Percentiles rank a stretch among this genome's conserved stretches.
Evolutionary conservation across 208 protist species (phyloP).

Genomic region (Leptomonas seymouri): DNA sequence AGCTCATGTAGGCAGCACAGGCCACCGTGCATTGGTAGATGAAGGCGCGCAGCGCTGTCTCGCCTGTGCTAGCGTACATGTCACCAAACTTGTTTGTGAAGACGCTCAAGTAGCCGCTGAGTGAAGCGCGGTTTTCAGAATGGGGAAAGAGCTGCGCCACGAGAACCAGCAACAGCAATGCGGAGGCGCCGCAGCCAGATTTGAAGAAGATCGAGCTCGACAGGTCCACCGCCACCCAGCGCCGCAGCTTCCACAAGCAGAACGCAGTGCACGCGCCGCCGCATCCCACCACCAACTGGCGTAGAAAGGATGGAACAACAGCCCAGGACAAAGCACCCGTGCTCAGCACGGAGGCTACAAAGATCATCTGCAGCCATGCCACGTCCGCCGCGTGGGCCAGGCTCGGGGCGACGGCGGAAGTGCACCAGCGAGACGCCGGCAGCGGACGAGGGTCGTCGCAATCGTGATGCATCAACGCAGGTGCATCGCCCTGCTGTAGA

Average conservation of each 20-base stretch:
- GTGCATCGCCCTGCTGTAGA: background rate
- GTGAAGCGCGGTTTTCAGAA: background rate
- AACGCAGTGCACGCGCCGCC: background rate
- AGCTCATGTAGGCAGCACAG: conserved; percentile 19
- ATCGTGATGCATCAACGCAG: conserved; percentile 15
- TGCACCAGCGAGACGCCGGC: conserved; percentile 35
- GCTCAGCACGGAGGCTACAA: conserved; percentile 17
- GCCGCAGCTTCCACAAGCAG: conserved; percentile 3
- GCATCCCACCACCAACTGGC: background rate
- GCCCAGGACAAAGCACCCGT: conserved; percentile 29
- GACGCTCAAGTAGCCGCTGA: background rate
- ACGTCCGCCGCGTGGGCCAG: conserved; percentile 31
- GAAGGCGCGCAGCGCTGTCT: conserved; percentile 10
- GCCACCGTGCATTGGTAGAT: conserved; percentile 28
- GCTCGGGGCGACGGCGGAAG: conserved; percentile 27
- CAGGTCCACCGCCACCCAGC: background rate
- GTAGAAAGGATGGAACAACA: conserved; percentile 7
- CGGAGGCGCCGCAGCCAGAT: background rate
- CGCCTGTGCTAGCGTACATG: conserved; percentile 7
- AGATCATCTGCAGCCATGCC: conserved; percentile 20
- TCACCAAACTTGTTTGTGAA: conserved; percentile 12
- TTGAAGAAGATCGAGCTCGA: conserved; percentile 7
- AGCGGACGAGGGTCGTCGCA: conserved; percentile 25
- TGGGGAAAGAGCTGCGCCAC: conserved; percentile 5
- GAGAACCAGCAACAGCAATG: conserved; percentile 8